phyloP scores from a whole-genome alignment of 257 asterid species.

The Solanum corneliomulleri region DNA sequence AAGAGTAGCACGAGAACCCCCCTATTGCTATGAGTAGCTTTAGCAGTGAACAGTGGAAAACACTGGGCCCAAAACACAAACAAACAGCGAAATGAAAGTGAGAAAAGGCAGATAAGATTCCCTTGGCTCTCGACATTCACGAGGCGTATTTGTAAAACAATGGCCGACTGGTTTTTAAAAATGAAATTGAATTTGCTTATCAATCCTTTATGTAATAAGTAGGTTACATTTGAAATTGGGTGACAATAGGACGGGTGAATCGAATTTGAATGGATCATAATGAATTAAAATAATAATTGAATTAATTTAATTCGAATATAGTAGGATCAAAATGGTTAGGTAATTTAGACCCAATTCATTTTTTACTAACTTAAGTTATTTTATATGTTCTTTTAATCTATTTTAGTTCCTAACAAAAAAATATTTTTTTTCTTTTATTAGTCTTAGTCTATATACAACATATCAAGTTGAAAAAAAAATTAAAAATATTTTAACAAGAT shows the following conservation, averaged over 20 bases:
- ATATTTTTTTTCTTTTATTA: too few species aligned
- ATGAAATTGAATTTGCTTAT: neutral
- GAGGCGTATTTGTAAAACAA: neutral
- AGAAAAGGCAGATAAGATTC: neutral
- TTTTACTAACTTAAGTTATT: too few species aligned
- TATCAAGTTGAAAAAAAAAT: neutral
- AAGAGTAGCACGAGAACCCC: neutral
- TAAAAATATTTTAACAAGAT: too few species aligned
- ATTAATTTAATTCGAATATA: too few species aligned
- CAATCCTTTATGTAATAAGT: neutral
- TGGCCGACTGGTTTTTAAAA: neutral
- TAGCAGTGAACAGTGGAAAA: neutral
- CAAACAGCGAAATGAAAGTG: neutral
- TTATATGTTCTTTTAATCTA: neutral
- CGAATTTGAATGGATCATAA: fast-evolving
- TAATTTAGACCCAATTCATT: fast-evolving
- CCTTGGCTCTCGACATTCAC: neutral
- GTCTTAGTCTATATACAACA: neutral
- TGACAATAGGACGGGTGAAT: fast-evolving
- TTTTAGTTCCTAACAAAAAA: neutral
- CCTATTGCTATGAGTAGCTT: neutral
- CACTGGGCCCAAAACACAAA: neutral
- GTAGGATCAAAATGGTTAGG: too few species aligned
- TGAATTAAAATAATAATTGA: too few species aligned
- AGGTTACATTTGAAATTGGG: neutral